Evolutionary conservation across 2,329 filamentous ascomycete genomes (phyloP).

Genomic region (Teratosphaeria epicoccoides): DNA sequence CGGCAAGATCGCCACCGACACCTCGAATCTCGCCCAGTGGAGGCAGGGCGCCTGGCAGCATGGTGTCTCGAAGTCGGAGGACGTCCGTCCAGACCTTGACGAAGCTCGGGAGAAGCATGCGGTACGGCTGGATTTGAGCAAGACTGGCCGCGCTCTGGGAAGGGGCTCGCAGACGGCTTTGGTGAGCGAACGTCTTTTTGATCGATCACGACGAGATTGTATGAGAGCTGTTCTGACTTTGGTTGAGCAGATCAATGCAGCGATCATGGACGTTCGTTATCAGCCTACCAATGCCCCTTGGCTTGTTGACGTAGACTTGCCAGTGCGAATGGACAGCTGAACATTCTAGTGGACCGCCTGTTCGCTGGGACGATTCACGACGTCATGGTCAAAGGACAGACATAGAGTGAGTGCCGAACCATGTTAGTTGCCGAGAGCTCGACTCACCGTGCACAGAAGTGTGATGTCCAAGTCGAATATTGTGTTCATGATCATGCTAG

Average conservation of each 20-base stretch:
- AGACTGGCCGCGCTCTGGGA: slow-evolving; percentile 20
- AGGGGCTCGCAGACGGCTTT: slow-evolving; percentile 45
- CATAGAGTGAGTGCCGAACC: too few relatives aligned
- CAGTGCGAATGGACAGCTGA: slow-evolving; percentile 2
- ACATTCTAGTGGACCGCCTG: neutral
- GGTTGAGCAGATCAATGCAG: slow-evolving; percentile 39
- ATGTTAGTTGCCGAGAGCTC: too few relatives aligned
- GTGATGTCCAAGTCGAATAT: too few relatives aligned
- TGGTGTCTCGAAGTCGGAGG: slow-evolving; percentile 4
- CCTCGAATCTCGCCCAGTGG: slow-evolving; percentile 7
- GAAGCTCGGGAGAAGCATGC: slow-evolving; percentile 21
- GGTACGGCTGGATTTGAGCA: slow-evolving; percentile 22
- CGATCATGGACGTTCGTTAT: slow-evolving; percentile 43
- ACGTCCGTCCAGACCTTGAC: slow-evolving; percentile 7
- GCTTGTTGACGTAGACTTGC: slow-evolving; percentile 44
- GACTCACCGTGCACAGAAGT: too few relatives aligned
- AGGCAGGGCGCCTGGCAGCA: slow-evolving; percentile 4
- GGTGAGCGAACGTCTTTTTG: slow-evolving; percentile 10
- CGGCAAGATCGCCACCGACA: slow-evolving; percentile 2
- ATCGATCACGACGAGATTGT: neutral
- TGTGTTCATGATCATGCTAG: too few relatives aligned
- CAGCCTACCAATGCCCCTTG: slow-evolving; percentile 43
- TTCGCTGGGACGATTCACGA: neutral
- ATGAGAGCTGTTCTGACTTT: neutral
- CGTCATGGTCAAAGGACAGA: too few relatives aligned